phyloP scores from a whole-genome alignment of 2,329 filamentous ascomycete genomes.

The Lecanosticta acicola region DNA sequence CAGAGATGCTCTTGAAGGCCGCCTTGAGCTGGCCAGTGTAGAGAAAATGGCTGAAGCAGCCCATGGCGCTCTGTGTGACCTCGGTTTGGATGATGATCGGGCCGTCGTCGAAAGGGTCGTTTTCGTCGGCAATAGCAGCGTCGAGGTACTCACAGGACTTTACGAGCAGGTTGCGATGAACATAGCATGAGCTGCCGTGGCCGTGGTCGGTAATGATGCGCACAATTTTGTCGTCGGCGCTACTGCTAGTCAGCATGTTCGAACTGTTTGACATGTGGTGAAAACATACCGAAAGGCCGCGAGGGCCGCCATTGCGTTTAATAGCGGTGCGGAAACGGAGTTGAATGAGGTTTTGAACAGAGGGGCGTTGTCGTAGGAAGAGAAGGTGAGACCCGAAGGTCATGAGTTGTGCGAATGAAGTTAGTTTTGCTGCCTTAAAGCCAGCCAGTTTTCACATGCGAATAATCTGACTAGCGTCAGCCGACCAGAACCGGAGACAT shows the following conservation, averaged over 20 bases:
- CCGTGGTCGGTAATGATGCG: neutral
- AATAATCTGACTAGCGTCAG: neutral
- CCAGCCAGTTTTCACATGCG: neutral
- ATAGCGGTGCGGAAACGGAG: no score
- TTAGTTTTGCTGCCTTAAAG: neutral
- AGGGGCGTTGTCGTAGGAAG: neutral
- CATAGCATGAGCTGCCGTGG: neutral
- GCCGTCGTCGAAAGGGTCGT: neutral
- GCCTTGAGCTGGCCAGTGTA: neutral
- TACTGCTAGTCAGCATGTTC: neutral
- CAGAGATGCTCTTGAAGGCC: neutral
- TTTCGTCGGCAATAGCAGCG: neutral
- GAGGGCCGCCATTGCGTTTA: neutral
- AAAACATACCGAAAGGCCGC: neutral
- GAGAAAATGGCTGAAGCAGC: neutral
- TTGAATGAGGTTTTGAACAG: neutral
- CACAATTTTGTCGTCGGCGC: neutral
- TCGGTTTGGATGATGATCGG: neutral
- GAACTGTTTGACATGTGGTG: neutral
- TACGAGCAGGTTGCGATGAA: slow-evolving; percentile 1
- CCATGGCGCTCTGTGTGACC: neutral
- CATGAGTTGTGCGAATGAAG: neutral
- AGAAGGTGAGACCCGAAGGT: neutral
- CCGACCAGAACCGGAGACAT: neutral
- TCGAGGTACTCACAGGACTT: neutral